These are phyloP conservation scores for Synchytrium microbalum DNA, from an alignment of 371 early-diverging fungal genomes.

Conservation along the genomic window DNA sequence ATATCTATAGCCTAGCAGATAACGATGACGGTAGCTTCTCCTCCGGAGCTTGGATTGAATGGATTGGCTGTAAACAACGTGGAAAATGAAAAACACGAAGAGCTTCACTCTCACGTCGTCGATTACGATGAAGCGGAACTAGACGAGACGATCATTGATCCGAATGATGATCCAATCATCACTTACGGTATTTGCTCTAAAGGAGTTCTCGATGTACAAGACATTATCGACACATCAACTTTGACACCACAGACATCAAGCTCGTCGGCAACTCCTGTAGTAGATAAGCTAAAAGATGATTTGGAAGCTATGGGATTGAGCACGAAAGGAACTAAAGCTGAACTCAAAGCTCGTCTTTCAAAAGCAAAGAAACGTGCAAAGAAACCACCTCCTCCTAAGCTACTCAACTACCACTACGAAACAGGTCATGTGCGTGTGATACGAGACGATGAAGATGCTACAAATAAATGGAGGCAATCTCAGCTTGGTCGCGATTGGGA, in stretches of 20 bases:
- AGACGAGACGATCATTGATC: neutral
- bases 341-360: constrained; percentile 43
- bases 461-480: neutral
- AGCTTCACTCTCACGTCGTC: too few species aligned
- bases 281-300: constrained; percentile 39
- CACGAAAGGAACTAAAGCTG: constrained; percentile 41
- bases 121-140: neutral
- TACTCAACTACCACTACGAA: neutral
- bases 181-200: neutral
- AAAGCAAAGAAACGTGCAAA: constrained; percentile 12
- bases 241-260: neutral
- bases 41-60: too few species aligned
- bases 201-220: neutral
- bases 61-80: too few species aligned
- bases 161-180: neutral
- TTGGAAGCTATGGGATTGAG: constrained; percentile 40
- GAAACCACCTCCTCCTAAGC: neutral
- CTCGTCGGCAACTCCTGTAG: constrained; percentile 16
- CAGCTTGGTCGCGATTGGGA: neutral
- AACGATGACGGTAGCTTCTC: too few species aligned
- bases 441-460: neutral
- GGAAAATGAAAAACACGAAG: too few species aligned
- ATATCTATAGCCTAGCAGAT: too few species aligned
- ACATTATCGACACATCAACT: neutral
- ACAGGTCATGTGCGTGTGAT: neutral